A percentile compares a stretch with the other conserved stretches of the same genome.
Evolutionary conservation across 495 filamentous ascomycete genomes (phyloP).

Genomic region (Darksidea phi): DNA sequence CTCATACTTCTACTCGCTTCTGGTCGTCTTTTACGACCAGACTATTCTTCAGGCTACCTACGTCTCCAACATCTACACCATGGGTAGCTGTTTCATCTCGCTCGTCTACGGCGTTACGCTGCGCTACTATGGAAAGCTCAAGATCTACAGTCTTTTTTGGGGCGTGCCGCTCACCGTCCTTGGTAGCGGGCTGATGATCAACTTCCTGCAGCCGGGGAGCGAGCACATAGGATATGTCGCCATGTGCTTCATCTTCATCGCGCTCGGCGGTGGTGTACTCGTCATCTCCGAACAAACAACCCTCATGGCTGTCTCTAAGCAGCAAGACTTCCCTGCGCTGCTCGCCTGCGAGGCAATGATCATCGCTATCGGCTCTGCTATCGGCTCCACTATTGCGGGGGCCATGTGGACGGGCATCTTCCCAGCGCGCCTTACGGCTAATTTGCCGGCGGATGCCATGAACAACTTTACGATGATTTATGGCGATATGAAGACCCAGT

Average conservation of each 20-base stretch:
- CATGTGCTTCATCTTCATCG: slow-evolving; percentile 79
- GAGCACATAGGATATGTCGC: slow-evolving; percentile 64
- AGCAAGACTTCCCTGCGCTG: slow-evolving; percentile 64
- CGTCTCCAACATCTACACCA: slow-evolving; percentile 64
- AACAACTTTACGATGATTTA: slow-evolving; percentile 54
- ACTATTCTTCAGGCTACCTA: slow-evolving; percentile 59
- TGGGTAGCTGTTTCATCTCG: slow-evolving; percentile 61
- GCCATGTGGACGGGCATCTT: slow-evolving; percentile 69
- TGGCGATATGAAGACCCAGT: slow-evolving; percentile 43
- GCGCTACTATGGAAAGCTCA: slow-evolving; percentile 58
- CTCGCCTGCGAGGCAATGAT: slow-evolving; percentile 64
- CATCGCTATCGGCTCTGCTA: slow-evolving; percentile 60
- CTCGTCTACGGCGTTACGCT: slow-evolving; percentile 41
- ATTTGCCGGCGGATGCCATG: slow-evolving; percentile 54
- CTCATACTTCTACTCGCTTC: slow-evolving; percentile 61
- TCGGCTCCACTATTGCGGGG: slow-evolving; percentile 60
- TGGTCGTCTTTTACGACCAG: slow-evolving; percentile 66
- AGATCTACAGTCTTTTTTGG: slow-evolving; percentile 57
- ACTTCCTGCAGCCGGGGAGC: slow-evolving; percentile 58
- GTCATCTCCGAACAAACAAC: slow-evolving; percentile 67
- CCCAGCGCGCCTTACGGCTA: slow-evolving; percentile 49
- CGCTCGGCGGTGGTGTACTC: slow-evolving; percentile 64
- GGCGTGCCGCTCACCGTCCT: slow-evolving; percentile 64
- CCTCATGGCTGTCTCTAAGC: slow-evolving; percentile 62
- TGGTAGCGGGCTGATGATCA: slow-evolving; percentile 64